These are phyloP conservation scores for Xylariaceae sp. DNA, from an alignment of 2,329 filamentous ascomycete genomes.

Conservation along the genomic window DNA sequence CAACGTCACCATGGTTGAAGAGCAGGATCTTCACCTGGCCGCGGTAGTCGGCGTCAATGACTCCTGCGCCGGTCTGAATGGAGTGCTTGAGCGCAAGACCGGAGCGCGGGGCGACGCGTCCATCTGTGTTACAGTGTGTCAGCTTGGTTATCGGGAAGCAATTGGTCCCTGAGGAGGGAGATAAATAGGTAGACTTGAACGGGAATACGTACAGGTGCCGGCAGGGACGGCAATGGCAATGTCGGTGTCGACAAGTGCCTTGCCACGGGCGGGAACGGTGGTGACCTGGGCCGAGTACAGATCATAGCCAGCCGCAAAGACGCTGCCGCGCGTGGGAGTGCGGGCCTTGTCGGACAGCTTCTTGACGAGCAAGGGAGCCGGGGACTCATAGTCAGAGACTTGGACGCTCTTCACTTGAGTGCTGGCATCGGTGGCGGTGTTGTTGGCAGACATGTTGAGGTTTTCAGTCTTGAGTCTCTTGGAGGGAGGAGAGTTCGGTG, in stretches of 20 bases:
- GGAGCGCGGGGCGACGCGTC: conserved; percentile 84
- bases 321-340: conserved; percentile 81
- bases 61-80: conserved; percentile 92
- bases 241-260: conserved; percentile 83
- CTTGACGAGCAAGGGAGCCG: conserved; percentile 74
- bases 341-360: conserved; percentile 76
- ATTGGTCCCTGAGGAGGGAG: too few species aligned
- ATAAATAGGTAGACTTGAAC: not conserved
- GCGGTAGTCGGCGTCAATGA: conserved; percentile 96
- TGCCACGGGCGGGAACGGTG: conserved; percentile 73
- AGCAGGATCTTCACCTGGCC: conserved; percentile 90
- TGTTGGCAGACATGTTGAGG: conserved; percentile 24
- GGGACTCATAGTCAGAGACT: conserved; percentile 34
- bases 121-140: conserved; percentile 51
- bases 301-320: conserved; percentile 90
- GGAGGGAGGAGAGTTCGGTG: conserved; percentile 67
- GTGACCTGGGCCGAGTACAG: conserved; percentile 74
- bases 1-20: conserved; percentile 81
- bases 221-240: conserved; percentile 85
- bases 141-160: not conserved
- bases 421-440: conserved; percentile 21
- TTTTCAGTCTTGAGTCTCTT: conserved; percentile 69
- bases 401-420: conserved; percentile 29
- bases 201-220: conserved; percentile 67
- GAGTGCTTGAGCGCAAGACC: conserved; percentile 89